phyloP scores from a whole-genome alignment of 768 basidiomycete genomes.

The Kondoa malvinella region DNA sequence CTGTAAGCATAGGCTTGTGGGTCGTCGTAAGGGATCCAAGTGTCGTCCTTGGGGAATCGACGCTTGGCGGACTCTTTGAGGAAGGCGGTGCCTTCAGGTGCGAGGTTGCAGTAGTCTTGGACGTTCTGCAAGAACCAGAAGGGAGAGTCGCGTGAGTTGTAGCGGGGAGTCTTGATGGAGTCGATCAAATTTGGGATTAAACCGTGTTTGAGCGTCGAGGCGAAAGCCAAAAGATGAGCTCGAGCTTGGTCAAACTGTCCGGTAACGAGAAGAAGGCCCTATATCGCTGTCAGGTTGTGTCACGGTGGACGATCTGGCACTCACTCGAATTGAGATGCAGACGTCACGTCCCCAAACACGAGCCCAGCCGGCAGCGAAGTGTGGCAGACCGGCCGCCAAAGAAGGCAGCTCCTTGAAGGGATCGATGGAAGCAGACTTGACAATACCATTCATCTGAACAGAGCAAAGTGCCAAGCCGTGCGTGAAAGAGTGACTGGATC shows the following conservation, averaged over 20 bases:
- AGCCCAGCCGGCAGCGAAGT: conserved; percentile 85
- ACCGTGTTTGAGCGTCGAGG: conserved; percentile 72
- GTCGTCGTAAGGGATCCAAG: conserved; percentile 85
- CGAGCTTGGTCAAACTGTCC: conserved; percentile 72
- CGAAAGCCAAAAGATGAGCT: conserved; percentile 79
- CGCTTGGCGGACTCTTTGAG: conserved; percentile 67
- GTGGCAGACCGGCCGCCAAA: conserved; percentile 84
- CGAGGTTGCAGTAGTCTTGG: conserved; percentile 71
- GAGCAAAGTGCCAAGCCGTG: conserved; percentile 64
- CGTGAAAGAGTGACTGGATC: conserved; percentile 68
- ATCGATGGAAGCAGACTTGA: conserved; percentile 76
- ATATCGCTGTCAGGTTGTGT: too few relatives aligned
- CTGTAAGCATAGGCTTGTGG: conserved; percentile 61
- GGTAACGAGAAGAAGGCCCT: conserved; percentile 77
- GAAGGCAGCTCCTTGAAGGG: conserved; percentile 48
- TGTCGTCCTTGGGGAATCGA: conserved; percentile 87
- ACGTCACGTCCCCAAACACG: conserved; percentile 78
- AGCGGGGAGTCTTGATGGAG: conserved; percentile 31
- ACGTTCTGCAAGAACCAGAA: conserved; percentile 99
- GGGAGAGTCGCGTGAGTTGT: conserved; percentile 92
- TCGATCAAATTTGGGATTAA: conserved; percentile 91
- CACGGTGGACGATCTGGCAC: too few relatives aligned
- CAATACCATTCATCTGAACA: conserved; percentile 64
- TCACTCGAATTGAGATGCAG: conserved; percentile 28
- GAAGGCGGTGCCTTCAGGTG: conserved; percentile 66